Base-by-base conservation (phyloP, 208 protist genomes). In the Leishmania amazonensis region DNA sequence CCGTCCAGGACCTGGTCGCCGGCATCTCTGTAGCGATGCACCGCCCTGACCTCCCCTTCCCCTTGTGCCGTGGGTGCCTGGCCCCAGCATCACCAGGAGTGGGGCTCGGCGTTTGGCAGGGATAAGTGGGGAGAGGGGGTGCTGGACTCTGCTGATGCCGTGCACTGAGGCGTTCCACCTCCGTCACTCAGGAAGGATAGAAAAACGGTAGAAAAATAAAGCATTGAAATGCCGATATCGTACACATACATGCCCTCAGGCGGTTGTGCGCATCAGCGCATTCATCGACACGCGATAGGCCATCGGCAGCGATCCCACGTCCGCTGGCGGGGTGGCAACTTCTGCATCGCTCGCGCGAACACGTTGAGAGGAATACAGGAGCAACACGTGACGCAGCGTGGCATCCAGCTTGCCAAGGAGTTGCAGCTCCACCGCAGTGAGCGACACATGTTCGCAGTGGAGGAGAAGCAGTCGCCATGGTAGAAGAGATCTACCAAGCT, bases 401-500 rank as follows among this genome's bases (percentile, higher is more conserved):
- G 38, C 47, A 42, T 90, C 80, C 5, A 90, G 35, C 0, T 65
- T 60, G 19, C 47, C 24, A 31, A 86, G 60, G 42, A 83, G 42
- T 49, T 75, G 62, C 79, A 45, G 71, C 79, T 83, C 76, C 31
- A 53, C 79, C 15, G 31, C 5, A 5, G 51, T 71, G 28, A 87
- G 79, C 1, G 58, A 13, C 60, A 40, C 54, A 31, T 60, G 51
- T 40, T 51, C 82, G 15, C 21, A 21, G 31, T 45, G 54, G 31
- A 83, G 51, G 31, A 88, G 51, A 8, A 53, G 45, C 19, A 83
- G 65, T 49, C 84, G 68, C 45, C 79, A 73, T 6, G 87, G 83
- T 38, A 92, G 62, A 35, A 83, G 58, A 21, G 79, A 72, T 19
- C 65, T 77, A 28, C 89, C 87, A 1, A 89, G 79, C 65, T 89